A percentile compares a stretch with the other conserved stretches of the same genome.
Evolutionary conservation across 2,329 filamentous ascomycete species (phyloP).

Genomic region (Calycina herbarum): DNA sequence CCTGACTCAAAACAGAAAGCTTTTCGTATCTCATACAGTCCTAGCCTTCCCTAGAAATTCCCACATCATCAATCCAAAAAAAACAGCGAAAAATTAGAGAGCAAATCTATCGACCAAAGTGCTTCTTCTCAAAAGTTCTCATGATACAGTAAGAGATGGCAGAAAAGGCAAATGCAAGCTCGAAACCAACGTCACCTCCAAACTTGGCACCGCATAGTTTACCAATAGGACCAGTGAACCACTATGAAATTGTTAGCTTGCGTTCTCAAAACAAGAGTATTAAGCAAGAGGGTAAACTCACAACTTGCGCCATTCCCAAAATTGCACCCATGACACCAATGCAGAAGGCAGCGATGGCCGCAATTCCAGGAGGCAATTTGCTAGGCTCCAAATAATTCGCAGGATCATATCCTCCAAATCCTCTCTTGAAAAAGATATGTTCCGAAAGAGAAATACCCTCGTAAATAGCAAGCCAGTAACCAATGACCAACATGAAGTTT

Average conservation of each 20-base stretch:
- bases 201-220: conserved; percentile 39
- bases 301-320: conserved; percentile 65
- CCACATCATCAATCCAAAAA: neutral
- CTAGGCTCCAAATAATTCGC: conserved; percentile 57
- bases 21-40: conserved; percentile 1
- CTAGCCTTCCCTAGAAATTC: neutral
- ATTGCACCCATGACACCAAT: conserved; percentile 66
- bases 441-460: conserved; percentile 64
- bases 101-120: conserved; percentile 41
- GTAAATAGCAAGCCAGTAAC: conserved; percentile 77
- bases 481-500: conserved; percentile 69
- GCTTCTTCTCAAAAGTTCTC: conserved; percentile 41
- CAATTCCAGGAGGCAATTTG: conserved; percentile 62
- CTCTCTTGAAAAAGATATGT: conserved; percentile 67
- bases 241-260: conserved; percentile 37
- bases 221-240: conserved; percentile 69
- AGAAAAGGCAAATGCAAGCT: conserved; percentile 64
- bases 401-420: conserved; percentile 58
- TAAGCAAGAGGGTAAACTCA: neutral
- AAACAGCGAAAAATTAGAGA: neutral
- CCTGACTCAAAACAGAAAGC: neutral
- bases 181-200: conserved; percentile 62
- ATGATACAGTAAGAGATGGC: conserved; percentile 52
- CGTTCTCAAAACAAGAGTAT: neutral
- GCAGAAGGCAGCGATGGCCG: conserved; percentile 62